A percentile compares a stretch with the other conserved stretches of the same genome.
These are phyloP conservation scores for Aciculosporium take DNA, from an alignment of 2,329 filamentous ascomycete genomes.

Conservation along the genomic window DNA sequence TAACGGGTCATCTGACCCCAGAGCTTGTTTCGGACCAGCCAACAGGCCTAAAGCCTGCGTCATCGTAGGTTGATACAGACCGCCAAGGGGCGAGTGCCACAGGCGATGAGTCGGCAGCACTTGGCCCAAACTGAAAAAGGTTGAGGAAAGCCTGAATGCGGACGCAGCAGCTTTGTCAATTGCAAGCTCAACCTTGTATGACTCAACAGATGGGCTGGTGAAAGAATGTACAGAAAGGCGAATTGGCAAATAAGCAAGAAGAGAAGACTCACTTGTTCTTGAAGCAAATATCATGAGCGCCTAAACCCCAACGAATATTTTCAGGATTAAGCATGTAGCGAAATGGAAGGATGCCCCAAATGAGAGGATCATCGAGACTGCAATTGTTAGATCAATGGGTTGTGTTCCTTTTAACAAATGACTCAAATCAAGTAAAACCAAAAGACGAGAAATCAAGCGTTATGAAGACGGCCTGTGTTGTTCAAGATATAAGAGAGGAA, in stretches of 20 bases:
- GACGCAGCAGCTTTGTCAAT: constrained; percentile 2
- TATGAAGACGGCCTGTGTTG: no score
- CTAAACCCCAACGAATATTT: constrained; percentile 78
- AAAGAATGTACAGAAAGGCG: background rate
- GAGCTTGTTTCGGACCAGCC: constrained; percentile 39
- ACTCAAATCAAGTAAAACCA: no score
- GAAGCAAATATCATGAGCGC: constrained; percentile 92
- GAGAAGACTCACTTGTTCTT: constrained; percentile 51
- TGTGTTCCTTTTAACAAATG: no score
- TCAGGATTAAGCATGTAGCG: constrained; percentile 55
- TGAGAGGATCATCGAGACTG: constrained; percentile 84
- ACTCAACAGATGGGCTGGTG: background rate
- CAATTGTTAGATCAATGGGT: background rate
- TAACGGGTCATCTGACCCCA: constrained; percentile 29
- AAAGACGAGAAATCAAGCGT: no score
- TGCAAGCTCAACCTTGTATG: background rate
- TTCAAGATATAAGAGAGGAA: no score
- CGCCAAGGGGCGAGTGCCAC: constrained; percentile 64
- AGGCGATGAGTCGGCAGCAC: constrained; percentile 78
- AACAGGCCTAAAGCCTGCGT: constrained; percentile 74
- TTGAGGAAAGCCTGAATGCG: constrained; percentile 42
- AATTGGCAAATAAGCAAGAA: background rate
- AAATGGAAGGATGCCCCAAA: constrained; percentile 80
- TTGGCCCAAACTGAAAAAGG: constrained; percentile 82
- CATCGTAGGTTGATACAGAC: constrained; percentile 80